Conservation (phyloP, 345 rosid species). For the Hypericum androsaemum region DNA sequence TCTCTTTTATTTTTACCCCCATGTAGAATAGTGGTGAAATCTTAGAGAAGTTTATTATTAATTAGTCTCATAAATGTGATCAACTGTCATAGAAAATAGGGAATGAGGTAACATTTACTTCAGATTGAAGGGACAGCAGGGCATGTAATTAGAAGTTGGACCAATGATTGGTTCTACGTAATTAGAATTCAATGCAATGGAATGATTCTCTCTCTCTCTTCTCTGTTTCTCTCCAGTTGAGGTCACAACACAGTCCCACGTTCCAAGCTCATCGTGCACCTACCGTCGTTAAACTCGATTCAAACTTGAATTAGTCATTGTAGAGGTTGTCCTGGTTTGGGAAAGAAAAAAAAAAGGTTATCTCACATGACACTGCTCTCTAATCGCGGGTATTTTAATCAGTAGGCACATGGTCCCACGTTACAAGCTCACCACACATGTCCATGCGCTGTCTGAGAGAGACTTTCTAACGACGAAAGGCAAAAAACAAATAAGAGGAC, state of each 20-base stretch:
- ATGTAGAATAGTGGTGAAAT: neutral
- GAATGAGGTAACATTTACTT: neutral
- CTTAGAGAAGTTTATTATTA: neutral
- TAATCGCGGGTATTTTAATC: slow-evolving; percentile 12
- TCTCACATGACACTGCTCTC: too few species aligned
- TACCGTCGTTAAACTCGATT: too few species aligned
- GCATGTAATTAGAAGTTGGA: slow-evolving; percentile 13
- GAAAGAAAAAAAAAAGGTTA: too few species aligned
- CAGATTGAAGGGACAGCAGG: slow-evolving; percentile 9
- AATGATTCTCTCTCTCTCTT: slow-evolving; percentile 26
- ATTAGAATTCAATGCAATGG: slow-evolving; percentile 23
- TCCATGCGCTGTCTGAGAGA: slow-evolving; percentile 55
- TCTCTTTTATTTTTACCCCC: neutral
- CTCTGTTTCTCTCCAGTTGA: neutral
- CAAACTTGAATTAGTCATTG: too few species aligned
- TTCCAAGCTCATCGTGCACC: too few species aligned
- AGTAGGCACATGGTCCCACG: slow-evolving; percentile 60
- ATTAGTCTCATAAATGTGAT: neutral
- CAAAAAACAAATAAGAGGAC: neutral
- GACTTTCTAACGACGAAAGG: slow-evolving; percentile 36
- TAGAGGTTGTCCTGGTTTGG: too few species aligned
- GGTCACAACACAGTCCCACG: too few species aligned
- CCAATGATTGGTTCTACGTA: slow-evolving; percentile 28
- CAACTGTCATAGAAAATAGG: slow-evolving; percentile 11
- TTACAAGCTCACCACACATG: slow-evolving; percentile 35